phyloP scores from a whole-genome alignment of 495 filamentous ascomycete genomes.

The Penicillium pulvis region DNA sequence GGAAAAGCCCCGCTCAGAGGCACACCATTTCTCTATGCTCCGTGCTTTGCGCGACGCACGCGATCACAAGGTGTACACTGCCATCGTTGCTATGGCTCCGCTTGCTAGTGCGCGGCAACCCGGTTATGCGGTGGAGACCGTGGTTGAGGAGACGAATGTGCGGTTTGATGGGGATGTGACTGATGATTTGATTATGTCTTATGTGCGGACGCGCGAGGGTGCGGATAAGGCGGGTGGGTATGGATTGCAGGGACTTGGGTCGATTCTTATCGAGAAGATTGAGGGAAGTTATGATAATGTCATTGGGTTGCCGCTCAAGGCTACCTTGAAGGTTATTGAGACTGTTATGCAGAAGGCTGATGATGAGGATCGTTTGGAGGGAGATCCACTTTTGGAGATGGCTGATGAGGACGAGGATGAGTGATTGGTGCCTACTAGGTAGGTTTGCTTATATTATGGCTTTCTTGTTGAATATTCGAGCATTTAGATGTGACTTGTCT shows the following conservation, averaged over 20 bases:
- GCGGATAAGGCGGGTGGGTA: slow-evolving; percentile 97
- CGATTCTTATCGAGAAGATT: slow-evolving; percentile 81
- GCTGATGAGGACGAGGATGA: slow-evolving; percentile 37
- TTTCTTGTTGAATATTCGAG: background rate
- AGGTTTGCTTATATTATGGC: background rate
- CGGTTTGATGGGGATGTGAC: slow-evolving; percentile 71
- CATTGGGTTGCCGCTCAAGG: slow-evolving; percentile 85
- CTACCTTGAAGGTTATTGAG: slow-evolving; percentile 81
- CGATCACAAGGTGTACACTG: slow-evolving; percentile 79
- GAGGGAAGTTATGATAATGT: slow-evolving; percentile 94
- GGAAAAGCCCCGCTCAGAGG: slow-evolving; percentile 83
- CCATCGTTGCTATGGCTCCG: slow-evolving; percentile 78
- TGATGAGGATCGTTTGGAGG: slow-evolving; percentile 52
- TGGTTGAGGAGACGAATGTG: slow-evolving; percentile 87
- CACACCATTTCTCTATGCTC: slow-evolving; percentile 83
- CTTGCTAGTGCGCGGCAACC: slow-evolving; percentile 73
- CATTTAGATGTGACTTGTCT: background rate
- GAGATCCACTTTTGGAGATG: slow-evolving; percentile 21
- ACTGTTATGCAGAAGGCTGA: slow-evolving; percentile 64
- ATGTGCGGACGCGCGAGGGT: slow-evolving; percentile 89
- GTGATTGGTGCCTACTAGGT: slow-evolving; percentile 4
- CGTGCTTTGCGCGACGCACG: slow-evolving; percentile 71
- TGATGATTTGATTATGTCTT: slow-evolving; percentile 82
- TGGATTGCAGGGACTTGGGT: slow-evolving; percentile 87
- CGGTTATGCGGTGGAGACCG: slow-evolving; percentile 78